Percentiles rank a stretch among this genome's conserved stretches.
These are phyloP conservation scores for Globisporangium acanthophoron DNA, from an alignment of 352 stramenopile genomes.

Conservation along the genomic window DNA sequence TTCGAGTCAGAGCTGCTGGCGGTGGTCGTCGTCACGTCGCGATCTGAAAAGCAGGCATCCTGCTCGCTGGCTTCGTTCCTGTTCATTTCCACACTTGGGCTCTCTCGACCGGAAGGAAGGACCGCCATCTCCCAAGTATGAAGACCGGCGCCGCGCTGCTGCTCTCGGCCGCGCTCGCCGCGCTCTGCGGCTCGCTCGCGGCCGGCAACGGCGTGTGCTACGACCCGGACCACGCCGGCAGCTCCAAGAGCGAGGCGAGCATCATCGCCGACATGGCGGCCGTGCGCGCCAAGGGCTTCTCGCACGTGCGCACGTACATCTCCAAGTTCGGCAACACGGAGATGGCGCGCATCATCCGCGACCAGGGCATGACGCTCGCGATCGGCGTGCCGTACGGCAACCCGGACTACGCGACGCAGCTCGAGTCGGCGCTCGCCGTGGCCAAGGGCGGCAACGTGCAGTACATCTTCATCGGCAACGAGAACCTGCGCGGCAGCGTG, in stretches of 20 bases:
- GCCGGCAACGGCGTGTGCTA: slow-evolving; percentile 67
- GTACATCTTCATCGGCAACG: slow-evolving; percentile 68
- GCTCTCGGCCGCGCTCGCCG: slow-evolving; percentile 14
- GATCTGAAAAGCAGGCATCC: no score
- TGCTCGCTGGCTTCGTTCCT: no score
- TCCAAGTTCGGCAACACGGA: slow-evolving; percentile 45
- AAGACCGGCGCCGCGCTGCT: slow-evolving; percentile 14
- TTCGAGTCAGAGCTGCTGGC: no score
- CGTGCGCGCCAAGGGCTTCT: slow-evolving; percentile 50
- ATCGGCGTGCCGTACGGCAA: slow-evolving; percentile 55
- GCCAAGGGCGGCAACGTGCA: slow-evolving; percentile 41
- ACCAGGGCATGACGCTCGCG: slow-evolving; percentile 39
- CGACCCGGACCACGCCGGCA: slow-evolving; percentile 44
- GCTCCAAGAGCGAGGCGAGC: slow-evolving; percentile 23
- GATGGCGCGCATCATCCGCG: slow-evolving; percentile 47
- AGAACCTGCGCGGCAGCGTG: slow-evolving; percentile 49
- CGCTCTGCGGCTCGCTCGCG: slow-evolving; percentile 27
- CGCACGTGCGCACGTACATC: slow-evolving; percentile 69
- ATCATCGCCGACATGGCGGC: slow-evolving; percentile 41
- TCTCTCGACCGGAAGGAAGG: no score
- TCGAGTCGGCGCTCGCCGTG: slow-evolving; percentile 32
- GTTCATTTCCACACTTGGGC: no score
- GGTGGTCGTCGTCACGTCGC: no score
- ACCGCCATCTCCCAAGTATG: not conserved
- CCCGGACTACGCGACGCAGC: slow-evolving; percentile 40